A percentile compares a stretch with the other conserved stretches of the same genome.
These are phyloP conservation scores for Phytophthora pisi DNA, from an alignment of 352 stramenopile species.

Conservation along the genomic window DNA sequence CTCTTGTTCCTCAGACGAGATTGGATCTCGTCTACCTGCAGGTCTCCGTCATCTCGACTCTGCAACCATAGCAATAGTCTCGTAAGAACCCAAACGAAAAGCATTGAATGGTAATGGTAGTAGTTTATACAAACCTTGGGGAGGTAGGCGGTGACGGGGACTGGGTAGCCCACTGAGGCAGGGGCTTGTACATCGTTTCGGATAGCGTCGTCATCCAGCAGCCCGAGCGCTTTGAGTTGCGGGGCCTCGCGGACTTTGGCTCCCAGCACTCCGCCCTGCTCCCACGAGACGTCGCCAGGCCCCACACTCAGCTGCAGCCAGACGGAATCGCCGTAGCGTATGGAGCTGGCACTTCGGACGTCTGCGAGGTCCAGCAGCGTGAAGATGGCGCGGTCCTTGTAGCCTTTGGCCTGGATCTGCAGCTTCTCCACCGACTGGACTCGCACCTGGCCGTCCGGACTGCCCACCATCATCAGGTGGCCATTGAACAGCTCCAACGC, in stretches of 20 bases:
- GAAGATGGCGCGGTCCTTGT: constrained; percentile 69
- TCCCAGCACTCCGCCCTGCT: constrained; percentile 74
- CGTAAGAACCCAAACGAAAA: neutral
- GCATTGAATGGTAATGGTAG: neutral
- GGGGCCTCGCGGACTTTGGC: constrained; percentile 77
- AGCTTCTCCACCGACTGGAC: constrained; percentile 70
- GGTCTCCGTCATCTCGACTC: constrained; percentile 71
- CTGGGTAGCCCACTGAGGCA: constrained; percentile 55
- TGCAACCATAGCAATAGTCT: constrained; percentile 16
- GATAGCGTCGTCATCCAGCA: constrained; percentile 53
- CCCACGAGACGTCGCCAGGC: constrained; percentile 68
- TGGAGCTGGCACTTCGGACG: constrained; percentile 63
- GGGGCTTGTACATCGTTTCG: constrained; percentile 55
- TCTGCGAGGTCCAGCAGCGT: constrained; percentile 73
- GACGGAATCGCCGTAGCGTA: constrained; percentile 78
- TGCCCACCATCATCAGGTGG: constrained; percentile 71
- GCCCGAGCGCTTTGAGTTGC: constrained; percentile 65
- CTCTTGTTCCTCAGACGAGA: constrained; percentile 79
- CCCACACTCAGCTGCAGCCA: constrained; percentile 79
- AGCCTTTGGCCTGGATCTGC: constrained; percentile 53
- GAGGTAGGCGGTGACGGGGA: constrained; percentile 69
- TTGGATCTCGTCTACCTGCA: constrained; percentile 82
- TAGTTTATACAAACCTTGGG: constrained; percentile 54
- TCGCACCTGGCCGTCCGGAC: constrained; percentile 62
- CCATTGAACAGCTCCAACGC: constrained; percentile 79